Base-by-base conservation (phyloP, 176 grass and related monocot genomes). In the Typha latifolia region DNA sequence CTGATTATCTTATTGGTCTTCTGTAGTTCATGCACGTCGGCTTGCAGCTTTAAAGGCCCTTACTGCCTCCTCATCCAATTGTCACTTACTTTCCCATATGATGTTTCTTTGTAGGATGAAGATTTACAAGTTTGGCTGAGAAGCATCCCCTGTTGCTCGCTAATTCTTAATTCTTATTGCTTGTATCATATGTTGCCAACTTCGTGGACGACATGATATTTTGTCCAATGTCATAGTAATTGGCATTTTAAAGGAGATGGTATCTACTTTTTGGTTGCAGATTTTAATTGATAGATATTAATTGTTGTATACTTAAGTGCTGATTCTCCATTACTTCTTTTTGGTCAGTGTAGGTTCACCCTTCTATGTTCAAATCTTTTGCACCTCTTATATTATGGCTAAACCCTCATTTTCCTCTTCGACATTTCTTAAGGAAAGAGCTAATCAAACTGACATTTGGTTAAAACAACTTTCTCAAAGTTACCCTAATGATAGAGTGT, bases 21-120 rank as follows among this genome's bases (percentile, higher is more conserved):
- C 93, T 93, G 80, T 80, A 99, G 94, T 87, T 86, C 94, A 99
- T 85, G 81, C 89, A 23, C 72, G 89, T 68, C 93, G 89, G 78
- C 78, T 99, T 69, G 89, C 94, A 16, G 89, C 94, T 78, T 74
- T 99, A 31, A 99, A 99, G 73, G 83, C 94, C 31, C 89, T 99
- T 81, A 87, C 83, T 26, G 85, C 94, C 43, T 69, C 82, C 51
- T 22, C 12, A 59, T 48, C 68, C 31, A 65, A 61, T 15, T 59
- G 19, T 62, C 27, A 61, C 15, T 19, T 32, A 43, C 9, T 61
- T 31, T 4, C 51, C 16, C 12, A 47, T 19, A 52, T 52, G 49
- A 52, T 52, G 14, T 52, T 12, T 52, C 18, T n/a, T 55, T 8
- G 15, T 55, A n/a, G 51, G 13, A n/a, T 18, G n/a, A n/a, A n/a